Conservation (phyloP, 1,284 basidiomycete species). For the Grifola frondosa region DNA sequence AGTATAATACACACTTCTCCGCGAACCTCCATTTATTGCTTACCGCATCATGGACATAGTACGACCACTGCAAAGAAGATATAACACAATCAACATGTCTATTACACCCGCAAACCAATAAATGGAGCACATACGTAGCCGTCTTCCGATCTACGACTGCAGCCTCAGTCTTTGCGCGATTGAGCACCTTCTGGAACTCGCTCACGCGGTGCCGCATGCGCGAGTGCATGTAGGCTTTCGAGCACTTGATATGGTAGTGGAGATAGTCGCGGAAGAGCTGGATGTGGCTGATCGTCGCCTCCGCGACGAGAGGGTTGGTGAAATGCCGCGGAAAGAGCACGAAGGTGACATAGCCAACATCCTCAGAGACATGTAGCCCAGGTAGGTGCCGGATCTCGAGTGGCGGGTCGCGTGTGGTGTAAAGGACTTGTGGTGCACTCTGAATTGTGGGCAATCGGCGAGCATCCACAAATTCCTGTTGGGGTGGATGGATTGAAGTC, state of each 20-base stretch:
- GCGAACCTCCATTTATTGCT: too few species aligned
- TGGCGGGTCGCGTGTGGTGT: constrained; percentile 93
- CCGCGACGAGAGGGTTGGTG: constrained; percentile 67
- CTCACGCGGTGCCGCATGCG: constrained; percentile 94
- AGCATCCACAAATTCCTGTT: constrained; percentile 97
- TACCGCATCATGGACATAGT: constrained; percentile 11
- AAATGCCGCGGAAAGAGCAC: constrained; percentile 98
- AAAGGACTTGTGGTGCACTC: constrained; percentile 97
- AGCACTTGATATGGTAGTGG: constrained; percentile 99
- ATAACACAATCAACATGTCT: not conserved
- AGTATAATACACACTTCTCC: too few species aligned
- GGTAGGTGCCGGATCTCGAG: constrained; percentile 90
- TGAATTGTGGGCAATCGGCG: constrained; percentile 91
- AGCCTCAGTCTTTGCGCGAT: constrained; percentile 95
- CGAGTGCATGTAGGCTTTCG: constrained; percentile 99
- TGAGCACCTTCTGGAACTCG: constrained; percentile 97
- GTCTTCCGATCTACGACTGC: constrained; percentile 88
- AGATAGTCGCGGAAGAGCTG: constrained; percentile 98
- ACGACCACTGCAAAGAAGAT: not conserved
- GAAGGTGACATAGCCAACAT: constrained; percentile 98
- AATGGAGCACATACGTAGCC: constrained; percentile 62
- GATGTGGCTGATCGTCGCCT: constrained; percentile 91
- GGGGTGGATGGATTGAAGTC: not conserved
- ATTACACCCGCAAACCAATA: not conserved
- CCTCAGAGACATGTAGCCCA: constrained; percentile 82